Evolutionary conservation across 768 basidiomycete species (phyloP), one percentile per base, ranked within the genome.

Genomic region (Podaxis sp.): DNA sequence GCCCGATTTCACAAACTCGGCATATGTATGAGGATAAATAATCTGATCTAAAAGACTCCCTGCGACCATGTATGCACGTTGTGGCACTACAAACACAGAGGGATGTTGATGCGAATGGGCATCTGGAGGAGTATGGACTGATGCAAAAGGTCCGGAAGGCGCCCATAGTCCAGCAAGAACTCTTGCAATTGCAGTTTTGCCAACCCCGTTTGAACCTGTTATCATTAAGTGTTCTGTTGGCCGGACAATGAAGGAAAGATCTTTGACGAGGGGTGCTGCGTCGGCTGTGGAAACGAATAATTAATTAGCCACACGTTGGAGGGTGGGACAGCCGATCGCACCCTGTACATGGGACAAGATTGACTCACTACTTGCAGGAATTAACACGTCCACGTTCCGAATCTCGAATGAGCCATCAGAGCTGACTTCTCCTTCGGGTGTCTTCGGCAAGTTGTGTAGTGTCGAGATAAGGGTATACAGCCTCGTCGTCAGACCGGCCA

Each of bases 141-240:
- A 36, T n/a, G 65, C 56, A 26, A 12, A 12, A 22, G 57, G n/a
- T 15, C 78, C 82, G 12, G 77, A 75, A 2, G 88, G 82, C 0
- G 89, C 87, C 96, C 96, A 98, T 4, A 99, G 77, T 2, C 93
- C 91, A 0, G 95, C 94, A 8, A 97, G 76, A 7, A 99, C 90
- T 4, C 96, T 83, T 1, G 95, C 93, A 30, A 96, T 86, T 8
- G 92, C 86, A 0, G 92, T 94, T 78, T 97, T 96, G 0, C 95
- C 95, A 2, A 95, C 93, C 0, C 95, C 95, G 68, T 95, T 96
- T 58, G 89, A 88, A 1, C 95, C 96, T 0, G 94, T 96, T 66
- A 97, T 93, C 86, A 97, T 91, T 6, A 96, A 77, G 69, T 97
- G 95, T 75, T 96, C 91, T 2, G 92, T 91, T 15, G 82, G 78